Evolutionary conservation across 2,329 filamentous ascomycete genomes (phyloP), one percentile per base, ranked within the genome.

Genomic region (Monosporascus sp.): DNA sequence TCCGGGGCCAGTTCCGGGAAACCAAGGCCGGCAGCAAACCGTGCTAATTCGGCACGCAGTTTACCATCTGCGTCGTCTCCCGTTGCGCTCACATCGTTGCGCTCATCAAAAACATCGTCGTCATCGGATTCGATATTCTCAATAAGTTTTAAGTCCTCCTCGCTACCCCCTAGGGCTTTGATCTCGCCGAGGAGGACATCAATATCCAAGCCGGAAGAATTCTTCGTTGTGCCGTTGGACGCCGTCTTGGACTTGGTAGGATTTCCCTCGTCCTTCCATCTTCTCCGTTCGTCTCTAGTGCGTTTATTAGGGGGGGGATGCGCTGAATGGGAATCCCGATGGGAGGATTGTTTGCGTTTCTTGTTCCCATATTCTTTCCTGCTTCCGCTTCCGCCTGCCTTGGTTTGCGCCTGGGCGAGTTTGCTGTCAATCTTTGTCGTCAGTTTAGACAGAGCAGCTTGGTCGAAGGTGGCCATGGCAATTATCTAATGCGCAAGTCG

Each of bases 61-160:
- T 70, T 68, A 63, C 78, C 78, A 54, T 80, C 78, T 6, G 72
- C 61, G 17, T 3, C 24, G 1, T 69, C 62, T 37, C 65, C 67
- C 47, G 68, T 68, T 37, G 62, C 49, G 38, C 62, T 66, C 24
- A 64, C 63, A 14, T 68, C 68, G 31, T 59, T 55, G 22, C 31
- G 11, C 31, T 35, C 31, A 14, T 14, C 4, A 19, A 24, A 8
- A 11, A 65, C 46, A 26, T 73, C 74, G 43, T 80, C 78, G 20
- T 75, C 73, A 52, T 78, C 77, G 2, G 78, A 81, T 57, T 75
- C 71, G 7, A 78, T 70, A 54, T 79, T 81, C 43, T 76, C 79
- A 51, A 88, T 78, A 37, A 88, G 75, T 37, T 82, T 79, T 44
- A 86, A 66, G 58, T 88, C 85, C 43, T 82, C 76, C 66, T 87